Percentiles rank a stretch among this genome's conserved stretches.
These are phyloP conservation scores for Xylaria sp. DNA, from an alignment of 2,329 filamentous ascomycete genomes.

Conservation along the genomic window DNA sequence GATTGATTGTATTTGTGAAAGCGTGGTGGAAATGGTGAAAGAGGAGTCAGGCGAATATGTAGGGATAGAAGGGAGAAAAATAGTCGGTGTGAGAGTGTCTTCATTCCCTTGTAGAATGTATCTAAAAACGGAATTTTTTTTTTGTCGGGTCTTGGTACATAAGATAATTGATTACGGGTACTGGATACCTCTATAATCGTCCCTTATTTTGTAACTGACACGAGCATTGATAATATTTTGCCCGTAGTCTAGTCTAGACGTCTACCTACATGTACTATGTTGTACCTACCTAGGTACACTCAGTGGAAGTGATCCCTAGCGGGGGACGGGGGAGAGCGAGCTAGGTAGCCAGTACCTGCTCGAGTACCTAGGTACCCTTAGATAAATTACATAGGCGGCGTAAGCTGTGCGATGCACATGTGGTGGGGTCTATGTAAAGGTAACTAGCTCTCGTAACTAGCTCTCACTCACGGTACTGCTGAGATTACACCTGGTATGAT, in stretches of 20 bases:
- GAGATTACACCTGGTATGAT: not conserved
- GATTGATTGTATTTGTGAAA: not conserved
- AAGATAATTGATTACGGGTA: not conserved
- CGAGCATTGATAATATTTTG: not conserved
- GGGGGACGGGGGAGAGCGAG: not conserved
- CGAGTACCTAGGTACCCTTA: not conserved
- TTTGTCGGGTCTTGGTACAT: slow-evolving; percentile 10
- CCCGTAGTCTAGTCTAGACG: not conserved
- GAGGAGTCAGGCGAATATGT: slow-evolving; percentile 22
- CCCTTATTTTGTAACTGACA: not conserved
- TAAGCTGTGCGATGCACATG: not conserved
- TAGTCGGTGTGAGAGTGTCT: slow-evolving; percentile 23
- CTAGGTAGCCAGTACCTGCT: not conserved
- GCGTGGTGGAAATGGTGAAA: not conserved
- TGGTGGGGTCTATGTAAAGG: slow-evolving; percentile 18
- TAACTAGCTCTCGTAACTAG: too few relatives aligned
- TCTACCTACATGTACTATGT: too few relatives aligned
- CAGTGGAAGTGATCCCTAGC: not conserved
- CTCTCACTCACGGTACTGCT: too few relatives aligned
- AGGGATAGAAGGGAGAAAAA: slow-evolving; percentile 3
- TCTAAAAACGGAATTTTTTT: slow-evolving; percentile 5
- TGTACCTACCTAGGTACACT: too few relatives aligned
- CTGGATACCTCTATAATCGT: slow-evolving; percentile 8
- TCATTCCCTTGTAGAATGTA: slow-evolving; percentile 10
- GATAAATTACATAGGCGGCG: not conserved